Evolutionary conservation across 257 asterid genomes (phyloP).

Genomic region (Solanum etuberosum): DNA sequence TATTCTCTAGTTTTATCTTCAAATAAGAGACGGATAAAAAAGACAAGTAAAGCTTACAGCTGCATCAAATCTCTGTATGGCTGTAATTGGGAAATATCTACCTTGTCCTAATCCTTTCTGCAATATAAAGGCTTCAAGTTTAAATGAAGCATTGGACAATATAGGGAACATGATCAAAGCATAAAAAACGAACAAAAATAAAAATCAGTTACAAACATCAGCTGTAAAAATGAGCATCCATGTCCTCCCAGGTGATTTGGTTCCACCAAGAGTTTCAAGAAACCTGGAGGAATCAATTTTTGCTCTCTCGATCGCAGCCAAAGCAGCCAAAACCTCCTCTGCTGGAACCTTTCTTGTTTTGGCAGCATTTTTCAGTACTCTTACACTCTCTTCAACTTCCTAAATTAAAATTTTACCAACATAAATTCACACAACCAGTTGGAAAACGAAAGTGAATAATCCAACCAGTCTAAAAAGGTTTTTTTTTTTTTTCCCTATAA

Average conservation of each 20-base stretch:
- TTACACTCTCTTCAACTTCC: conserved; percentile 70
- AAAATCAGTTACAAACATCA: conserved; percentile 32
- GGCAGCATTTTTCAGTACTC: conserved; percentile 71
- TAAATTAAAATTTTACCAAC: conserved; percentile 7
- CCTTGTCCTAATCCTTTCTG: conserved; percentile 65
- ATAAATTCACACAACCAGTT: not conserved
- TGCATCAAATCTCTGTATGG: conserved; percentile 94
- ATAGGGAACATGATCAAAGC: not conserved
- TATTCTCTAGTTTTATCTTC: not conserved
- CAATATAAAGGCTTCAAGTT: not conserved
- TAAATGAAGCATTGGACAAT: not conserved
- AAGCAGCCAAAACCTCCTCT: conserved; percentile 55
- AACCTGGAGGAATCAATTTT: conserved; percentile 64
- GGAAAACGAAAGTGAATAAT: not conserved
- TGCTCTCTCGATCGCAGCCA: conserved; percentile 68
- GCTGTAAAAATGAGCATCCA: conserved; percentile 98
- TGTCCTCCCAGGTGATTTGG: conserved; percentile 78
- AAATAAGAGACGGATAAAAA: not conserved
- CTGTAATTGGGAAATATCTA: conserved; percentile 81
- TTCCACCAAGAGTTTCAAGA: conserved; percentile 82
- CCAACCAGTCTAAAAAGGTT: not conserved
- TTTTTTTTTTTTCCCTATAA: no score
- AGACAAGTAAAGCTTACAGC: conserved; percentile 45
- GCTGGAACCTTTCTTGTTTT: conserved; percentile 64
- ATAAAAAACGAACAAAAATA: not conserved